phyloP scores from a whole-genome alignment of 2,329 filamentous ascomycete genomes.

The Clarireedia homoeocarpa region DNA sequence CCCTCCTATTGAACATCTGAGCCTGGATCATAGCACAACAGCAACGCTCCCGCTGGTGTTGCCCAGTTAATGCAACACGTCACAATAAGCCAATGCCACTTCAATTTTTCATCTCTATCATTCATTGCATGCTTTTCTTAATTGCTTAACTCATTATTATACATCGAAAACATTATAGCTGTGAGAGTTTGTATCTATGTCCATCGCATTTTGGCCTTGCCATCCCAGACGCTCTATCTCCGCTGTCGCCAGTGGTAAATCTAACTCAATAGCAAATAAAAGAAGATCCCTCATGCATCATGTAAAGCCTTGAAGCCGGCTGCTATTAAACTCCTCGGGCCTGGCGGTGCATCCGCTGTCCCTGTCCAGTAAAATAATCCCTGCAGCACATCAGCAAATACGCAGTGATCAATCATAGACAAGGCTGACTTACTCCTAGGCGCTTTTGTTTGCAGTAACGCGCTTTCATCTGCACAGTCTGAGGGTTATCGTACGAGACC shows the following conservation, averaged over 20 bases:
- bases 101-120: background rate
- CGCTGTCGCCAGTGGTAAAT: too few species aligned
- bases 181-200: background rate
- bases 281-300: conserved; percentile 6
- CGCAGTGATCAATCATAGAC: background rate
- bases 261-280: background rate
- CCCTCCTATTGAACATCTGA: too few species aligned
- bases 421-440: conserved; percentile 44
- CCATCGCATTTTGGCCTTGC: background rate
- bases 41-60: too few species aligned
- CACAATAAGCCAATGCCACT: too few species aligned
- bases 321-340: conserved; percentile 48
- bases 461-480: conserved; percentile 69
- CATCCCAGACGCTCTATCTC: background rate
- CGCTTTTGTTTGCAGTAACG: conserved; percentile 62
- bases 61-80: too few species aligned
- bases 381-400: conserved; percentile 28
- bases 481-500: conserved; percentile 71
- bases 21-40: too few species aligned
- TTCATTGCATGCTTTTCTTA: background rate
- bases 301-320: conserved; percentile 53
- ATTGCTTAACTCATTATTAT: conserved; percentile 1
- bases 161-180: conserved; percentile 1
- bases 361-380: conserved; percentile 79
- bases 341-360: conserved; percentile 58